Base-by-base conservation (phyloP, 75 land plant species). In the Ceratopteris richardii region DNA sequence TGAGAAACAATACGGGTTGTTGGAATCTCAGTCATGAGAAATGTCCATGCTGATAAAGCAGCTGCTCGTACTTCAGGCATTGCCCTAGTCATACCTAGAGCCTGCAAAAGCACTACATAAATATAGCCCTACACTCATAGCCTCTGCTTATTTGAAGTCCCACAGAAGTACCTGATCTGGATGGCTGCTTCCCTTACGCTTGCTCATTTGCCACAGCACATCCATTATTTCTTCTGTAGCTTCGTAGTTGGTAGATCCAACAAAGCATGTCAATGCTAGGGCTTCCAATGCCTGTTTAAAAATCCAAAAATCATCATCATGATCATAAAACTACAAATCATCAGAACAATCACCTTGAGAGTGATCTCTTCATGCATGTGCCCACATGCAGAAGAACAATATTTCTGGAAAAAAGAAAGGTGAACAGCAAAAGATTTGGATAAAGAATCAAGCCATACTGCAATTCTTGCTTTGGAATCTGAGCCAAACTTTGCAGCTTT, bases 41-140 rank as follows among this genome's bases (percentile, higher is more conserved):
- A 84, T 30, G 96, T 47, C 99, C 99, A 95, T 23, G 92, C 85
- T 51, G 83, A 79, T 42, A 86, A 60, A 27, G 87, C 81, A 28
- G 85, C 76, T 28, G 79, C 69, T 51, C 75, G 71, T 42, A 83
- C 76, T 60, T 77, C 56, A n/a, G 88, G 63, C 21, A 80, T 44
- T 22, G 79, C 74, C 54, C 70, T 81, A 29, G n/a, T 74, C 0
- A 66, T 71, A 19, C 71, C 70, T 19, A 61, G 39, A 42, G 42
- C 44, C 76, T 73, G 74, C 51, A 36, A n/a, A 37, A 21, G 14
- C 25, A 52, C 27, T 3, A 22, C 5, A 24, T 13, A 48, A 17
- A 48, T 17, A 12, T 40, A 25, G 14, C 36, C 29, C 64, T 1
- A 29, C 2, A 28, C 18, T 44, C 27, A 5, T 23, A n/a, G 54